Conservation (phyloP, 768 basidiomycete genomes). For the Pulveroboletus sp. region DNA sequence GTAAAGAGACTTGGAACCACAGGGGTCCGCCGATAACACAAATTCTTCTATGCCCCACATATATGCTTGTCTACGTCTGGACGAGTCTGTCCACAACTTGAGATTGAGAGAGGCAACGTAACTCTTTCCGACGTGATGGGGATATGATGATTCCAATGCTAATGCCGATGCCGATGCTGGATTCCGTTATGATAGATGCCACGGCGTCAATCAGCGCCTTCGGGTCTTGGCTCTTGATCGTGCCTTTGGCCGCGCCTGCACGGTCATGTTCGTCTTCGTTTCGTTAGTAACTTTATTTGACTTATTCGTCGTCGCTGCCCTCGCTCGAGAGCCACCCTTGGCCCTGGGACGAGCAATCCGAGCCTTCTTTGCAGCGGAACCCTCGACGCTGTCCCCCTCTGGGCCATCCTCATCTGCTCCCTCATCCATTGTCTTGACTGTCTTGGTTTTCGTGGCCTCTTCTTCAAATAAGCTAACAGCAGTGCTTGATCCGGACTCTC, state of each 20-base stretch:
- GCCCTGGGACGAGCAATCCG: conserved; percentile 20
- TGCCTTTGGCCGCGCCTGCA: conserved; percentile 29
- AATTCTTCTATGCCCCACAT: conserved; percentile 12
- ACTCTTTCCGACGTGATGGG: conserved; percentile 17
- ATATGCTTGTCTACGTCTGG: conserved; percentile 2
- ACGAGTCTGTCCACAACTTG: conserved; percentile 17
- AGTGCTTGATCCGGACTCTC: conserved; percentile 30
- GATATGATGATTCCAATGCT: conserved; percentile 18
- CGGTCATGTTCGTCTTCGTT: conserved; percentile 15
- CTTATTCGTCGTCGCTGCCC: conserved; percentile 15
- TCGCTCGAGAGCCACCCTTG: conserved; percentile 20
- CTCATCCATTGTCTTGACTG: conserved; percentile 9
- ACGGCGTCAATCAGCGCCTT: conserved; percentile 24
- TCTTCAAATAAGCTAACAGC: conserved; percentile 31
- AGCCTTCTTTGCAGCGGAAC: conserved; percentile 16
- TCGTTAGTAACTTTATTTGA: conserved; percentile 8
- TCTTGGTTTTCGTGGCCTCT: conserved; percentile 22
- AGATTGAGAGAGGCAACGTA: conserved; percentile 20
- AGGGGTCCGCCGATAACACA: conserved; percentile 16
- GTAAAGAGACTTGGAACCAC: conserved; percentile 7
- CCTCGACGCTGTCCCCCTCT: conserved; percentile 11
- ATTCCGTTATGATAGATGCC: conserved; percentile 9
- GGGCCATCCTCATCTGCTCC: conserved; percentile 11
- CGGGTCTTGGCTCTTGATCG: conserved; percentile 27
- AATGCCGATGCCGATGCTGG: conserved; percentile 15